Base-by-base conservation (phyloP, 306 rosid genomes). In the Prunus armeniaca region DNA sequence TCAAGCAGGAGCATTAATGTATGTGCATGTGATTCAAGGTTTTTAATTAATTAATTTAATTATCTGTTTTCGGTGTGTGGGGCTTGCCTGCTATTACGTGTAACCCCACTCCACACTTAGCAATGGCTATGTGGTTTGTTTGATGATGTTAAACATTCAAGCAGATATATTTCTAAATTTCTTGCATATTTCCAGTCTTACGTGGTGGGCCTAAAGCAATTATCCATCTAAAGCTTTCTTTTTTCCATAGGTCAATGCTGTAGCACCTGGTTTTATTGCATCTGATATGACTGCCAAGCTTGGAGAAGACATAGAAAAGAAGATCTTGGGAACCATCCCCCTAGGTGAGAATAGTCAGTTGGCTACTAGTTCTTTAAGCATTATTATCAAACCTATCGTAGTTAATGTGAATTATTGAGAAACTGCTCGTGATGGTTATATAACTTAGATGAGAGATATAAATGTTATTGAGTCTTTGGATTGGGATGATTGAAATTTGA, bases 231-330 rank as follows among this genome's bases (percentile, higher is more conserved):
- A 20, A 76, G 67, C 68, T 69, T 69, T 73, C 38, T 82, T 66
- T 76, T 51, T 60, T 25, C 17, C 18, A 6, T 79, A 92, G 98
- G 97, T 92, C 73, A 95, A 95, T 80, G 98, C 98, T 30, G 88
- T 95, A 76, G 98, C 98, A 71, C 98, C 98, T 30, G 98, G 97
- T 56, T 95, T 95, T 77, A 95, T 92, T 83, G 92, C 98, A 72
- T 92, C 98, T 38, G 98, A 95, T 82, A 92, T 95, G 98, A 92
- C 98, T 85, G 91, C 97, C 64, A 89, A 95, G 82, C 94, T 95
- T 43, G 97, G 97, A 77, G 83, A 87, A 47, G 98, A 95, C 65
- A 46, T 89, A 6, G 97, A 95, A 87, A 92, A 92, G 86, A 92
- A 90, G 84, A 90, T 95, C 81, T 79, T 95, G 88, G 90, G 78